phyloP scores from a whole-genome alignment of 1,284 basidiomycete genomes.

The Moesziomyces sp. region DNA sequence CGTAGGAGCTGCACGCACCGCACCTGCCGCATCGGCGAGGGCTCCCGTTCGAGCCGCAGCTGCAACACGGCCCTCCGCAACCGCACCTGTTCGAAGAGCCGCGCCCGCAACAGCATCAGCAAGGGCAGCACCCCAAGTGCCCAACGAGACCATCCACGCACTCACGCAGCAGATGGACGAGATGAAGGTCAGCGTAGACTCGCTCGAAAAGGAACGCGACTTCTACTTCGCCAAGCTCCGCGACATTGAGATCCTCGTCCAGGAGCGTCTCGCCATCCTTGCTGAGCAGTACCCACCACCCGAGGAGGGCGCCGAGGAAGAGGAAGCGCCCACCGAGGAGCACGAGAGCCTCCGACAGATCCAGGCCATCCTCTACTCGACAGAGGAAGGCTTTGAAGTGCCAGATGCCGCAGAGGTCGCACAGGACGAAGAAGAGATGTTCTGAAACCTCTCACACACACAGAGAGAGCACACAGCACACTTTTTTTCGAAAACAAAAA shows the following conservation, averaged over 20 bases:
- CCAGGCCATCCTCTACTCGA: constrained; percentile 92
- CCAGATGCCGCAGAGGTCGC: constrained; percentile 55
- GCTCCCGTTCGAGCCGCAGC: constrained; percentile 15
- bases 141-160: constrained; percentile 71
- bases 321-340: constrained; percentile 68
- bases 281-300: constrained; percentile 32
- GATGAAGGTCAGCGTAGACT: constrained; percentile 83
- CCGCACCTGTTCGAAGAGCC: constrained; percentile 3
- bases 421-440: constrained; percentile 42
- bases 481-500: too few species aligned
- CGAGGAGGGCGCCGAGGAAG: constrained; percentile 8
- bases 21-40: constrained; percentile 8
- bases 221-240: constrained; percentile 92
- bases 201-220: constrained; percentile 86
- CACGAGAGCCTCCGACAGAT: constrained; percentile 81
- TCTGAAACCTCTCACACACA: constrained; percentile 3
- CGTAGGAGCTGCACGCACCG: constrained; percentile 40
- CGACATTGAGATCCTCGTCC: constrained; percentile 91
- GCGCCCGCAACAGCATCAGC: constrained; percentile 68
- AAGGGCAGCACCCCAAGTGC: constrained; percentile 73
- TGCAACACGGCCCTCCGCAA: constrained; percentile 7
- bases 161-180: constrained; percentile 84
- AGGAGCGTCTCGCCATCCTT: constrained; percentile 65
- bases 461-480: too few species aligned
- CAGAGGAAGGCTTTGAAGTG: constrained; percentile 73